A percentile compares a stretch with the other conserved stretches of the same genome.
Evolutionary conservation across 2,329 filamentous ascomycete genomes (phyloP).

Genomic region (Phoma sp.): DNA sequence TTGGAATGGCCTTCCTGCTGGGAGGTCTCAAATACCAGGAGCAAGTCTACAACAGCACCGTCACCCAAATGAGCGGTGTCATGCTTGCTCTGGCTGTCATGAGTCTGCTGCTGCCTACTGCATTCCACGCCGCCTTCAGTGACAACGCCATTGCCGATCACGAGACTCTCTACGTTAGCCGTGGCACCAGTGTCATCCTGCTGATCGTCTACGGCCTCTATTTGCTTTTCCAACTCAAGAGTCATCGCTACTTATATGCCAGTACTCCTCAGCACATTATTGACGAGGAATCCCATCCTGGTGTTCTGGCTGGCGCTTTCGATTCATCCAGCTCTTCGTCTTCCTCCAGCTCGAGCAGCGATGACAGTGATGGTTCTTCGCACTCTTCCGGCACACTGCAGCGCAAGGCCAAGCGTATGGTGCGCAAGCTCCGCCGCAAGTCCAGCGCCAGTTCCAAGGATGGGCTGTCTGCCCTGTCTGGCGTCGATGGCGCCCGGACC

Average conservation of each 20-base stretch:
- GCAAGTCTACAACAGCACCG: slow-evolving; percentile 94
- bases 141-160: slow-evolving; percentile 67
- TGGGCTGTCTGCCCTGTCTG: slow-evolving; percentile 55
- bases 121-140: slow-evolving; percentile 87
- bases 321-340: slow-evolving; percentile 70
- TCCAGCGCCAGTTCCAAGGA: slow-evolving; percentile 76
- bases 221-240: slow-evolving; percentile 88
- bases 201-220: slow-evolving; percentile 84
- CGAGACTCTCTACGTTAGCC: slow-evolving; percentile 81
- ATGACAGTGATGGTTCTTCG: slow-evolving; percentile 71
- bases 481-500: slow-evolving; percentile 43
- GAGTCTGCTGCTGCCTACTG: slow-evolving; percentile 87
- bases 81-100: slow-evolving; percentile 88
- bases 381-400: slow-evolving; percentile 74
- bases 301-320: slow-evolving; percentile 81
- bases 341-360: slow-evolving; percentile 52
- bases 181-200: slow-evolving; percentile 85
- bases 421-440: slow-evolving; percentile 77
- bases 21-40: slow-evolving; percentile 87
- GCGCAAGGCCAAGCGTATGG: slow-evolving; percentile 75
- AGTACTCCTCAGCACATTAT: slow-evolving; percentile 89
- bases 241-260: slow-evolving; percentile 91
- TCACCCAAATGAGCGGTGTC: slow-evolving; percentile 96
- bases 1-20: slow-evolving; percentile 90
- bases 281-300: slow-evolving; percentile 87